Evolutionary conservation across 768 basidiomycete genomes (phyloP).

Genomic region (Chalciporus sphaerocephalus): DNA sequence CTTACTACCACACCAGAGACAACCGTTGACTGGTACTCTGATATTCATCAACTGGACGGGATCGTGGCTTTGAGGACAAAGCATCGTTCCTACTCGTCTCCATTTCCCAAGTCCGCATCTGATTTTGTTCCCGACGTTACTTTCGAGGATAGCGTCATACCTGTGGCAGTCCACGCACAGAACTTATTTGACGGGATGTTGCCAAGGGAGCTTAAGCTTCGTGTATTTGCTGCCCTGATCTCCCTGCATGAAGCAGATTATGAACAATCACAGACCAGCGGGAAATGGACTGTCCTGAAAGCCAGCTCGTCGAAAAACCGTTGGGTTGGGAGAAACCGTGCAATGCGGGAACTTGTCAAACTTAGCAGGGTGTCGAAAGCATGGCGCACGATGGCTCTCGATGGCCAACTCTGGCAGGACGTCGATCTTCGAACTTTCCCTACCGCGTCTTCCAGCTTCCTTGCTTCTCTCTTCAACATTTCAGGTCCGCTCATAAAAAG

Average conservation of each 20-base stretch:
- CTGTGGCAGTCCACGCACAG: conserved; percentile 40
- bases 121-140: conserved; percentile 49
- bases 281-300: conserved; percentile 56
- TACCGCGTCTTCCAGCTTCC: conserved; percentile 44
- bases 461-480: conserved; percentile 48
- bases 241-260: conserved; percentile 58
- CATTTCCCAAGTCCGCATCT: conserved; percentile 55
- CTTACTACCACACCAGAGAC: conserved; percentile 5
- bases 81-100: conserved; percentile 60
- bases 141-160: conserved; percentile 48
- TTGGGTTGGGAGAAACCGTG: conserved; percentile 76
- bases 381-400: conserved; percentile 73
- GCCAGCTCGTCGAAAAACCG: conserved; percentile 58
- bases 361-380: conserved; percentile 73
- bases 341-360: conserved; percentile 72
- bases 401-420: conserved; percentile 81
- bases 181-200: conserved; percentile 68
- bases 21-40: conserved; percentile 11
- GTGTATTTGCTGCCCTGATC: conserved; percentile 53
- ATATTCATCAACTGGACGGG: conserved; percentile 18
- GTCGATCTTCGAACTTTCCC: conserved; percentile 65
- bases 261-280: conserved; percentile 38
- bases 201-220: conserved; percentile 66
- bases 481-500: conserved; percentile 62
- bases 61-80: conserved; percentile 39